Percentiles rank a stretch among this genome's conserved stretches.
Conservation (phyloP, 352 stramenopile species). For the Phytophthora pseudosyringae region DNA sequence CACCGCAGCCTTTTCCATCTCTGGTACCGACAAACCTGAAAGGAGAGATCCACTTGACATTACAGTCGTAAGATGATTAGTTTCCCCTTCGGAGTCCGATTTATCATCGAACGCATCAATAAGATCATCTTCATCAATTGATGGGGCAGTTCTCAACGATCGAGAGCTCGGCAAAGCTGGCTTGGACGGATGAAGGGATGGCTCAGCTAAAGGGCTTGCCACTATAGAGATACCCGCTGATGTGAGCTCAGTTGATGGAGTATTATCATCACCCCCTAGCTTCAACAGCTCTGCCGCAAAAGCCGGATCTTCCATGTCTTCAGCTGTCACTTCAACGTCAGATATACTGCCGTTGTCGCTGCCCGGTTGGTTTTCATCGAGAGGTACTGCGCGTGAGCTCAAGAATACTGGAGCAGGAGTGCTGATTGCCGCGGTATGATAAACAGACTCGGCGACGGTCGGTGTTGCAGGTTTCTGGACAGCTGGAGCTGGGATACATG, state of each 20-base stretch:
- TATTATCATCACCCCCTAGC: conserved; percentile 23
- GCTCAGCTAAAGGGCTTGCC: neutral
- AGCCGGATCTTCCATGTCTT: conserved; percentile 64
- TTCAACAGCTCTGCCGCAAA: conserved; percentile 55
- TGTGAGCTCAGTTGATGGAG: neutral
- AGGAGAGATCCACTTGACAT: conserved; percentile 23
- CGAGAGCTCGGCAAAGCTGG: conserved; percentile 15
- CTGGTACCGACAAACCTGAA: conserved; percentile 5
- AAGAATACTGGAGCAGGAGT: conserved; percentile 13
- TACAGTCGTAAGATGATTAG: conserved; percentile 22
- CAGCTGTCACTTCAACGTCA: conserved; percentile 60
- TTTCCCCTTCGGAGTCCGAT: conserved; percentile 44
- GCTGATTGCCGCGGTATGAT: conserved; percentile 1
- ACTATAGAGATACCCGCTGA: neutral
- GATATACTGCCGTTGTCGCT: conserved; percentile 28
- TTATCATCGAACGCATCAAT: conserved; percentile 78
- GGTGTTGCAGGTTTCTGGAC: neutral
- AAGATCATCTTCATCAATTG: conserved; percentile 62
- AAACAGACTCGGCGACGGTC: conserved; percentile 1
- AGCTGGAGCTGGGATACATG: neutral
- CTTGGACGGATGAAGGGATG: neutral
- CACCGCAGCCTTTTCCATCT: neutral
- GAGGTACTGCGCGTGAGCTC: conserved; percentile 19
- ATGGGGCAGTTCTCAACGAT: conserved; percentile 34
- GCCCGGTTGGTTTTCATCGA: conserved; percentile 2